Conservation (phyloP, 495 filamentous ascomycete species). For the Talaromyces trachyspermus region DNA sequence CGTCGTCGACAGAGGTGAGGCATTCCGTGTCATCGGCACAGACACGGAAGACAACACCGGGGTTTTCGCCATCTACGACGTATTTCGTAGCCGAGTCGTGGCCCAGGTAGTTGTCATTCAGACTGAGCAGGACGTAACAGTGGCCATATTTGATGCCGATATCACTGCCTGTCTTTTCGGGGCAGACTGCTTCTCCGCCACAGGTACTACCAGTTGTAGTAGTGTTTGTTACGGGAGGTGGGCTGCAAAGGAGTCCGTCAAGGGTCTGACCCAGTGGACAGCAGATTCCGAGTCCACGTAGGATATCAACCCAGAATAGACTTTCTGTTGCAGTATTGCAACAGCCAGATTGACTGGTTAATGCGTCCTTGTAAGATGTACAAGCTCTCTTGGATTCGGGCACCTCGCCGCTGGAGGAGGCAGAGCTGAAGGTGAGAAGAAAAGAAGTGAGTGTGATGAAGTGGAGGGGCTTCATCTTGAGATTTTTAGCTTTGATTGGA, state of each 20-base stretch:
- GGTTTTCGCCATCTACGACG: conserved; percentile 6
- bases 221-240: too few species aligned
- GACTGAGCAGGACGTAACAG: conserved; percentile 7
- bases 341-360: conserved; percentile 2
- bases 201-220: neutral
- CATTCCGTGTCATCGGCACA: conserved; percentile 3
- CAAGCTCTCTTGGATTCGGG: conserved; percentile 2
- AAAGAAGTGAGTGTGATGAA: too few species aligned
- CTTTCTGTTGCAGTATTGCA: neutral
- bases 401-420: neutral
- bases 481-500: too few species aligned
- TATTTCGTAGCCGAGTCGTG: conserved; percentile 2
- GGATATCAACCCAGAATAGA: conserved; percentile 6
- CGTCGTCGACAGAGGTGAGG: neutral
- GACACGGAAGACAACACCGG: conserved; percentile 9
- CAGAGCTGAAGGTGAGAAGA: conserved; percentile 3
- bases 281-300: conserved; percentile 6
- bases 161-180: conserved; percentile 3
- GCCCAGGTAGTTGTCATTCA: conserved; percentile 7
- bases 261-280: conserved; percentile 5
- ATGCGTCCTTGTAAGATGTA: neutral
- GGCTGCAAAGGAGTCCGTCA: conserved; percentile 3
- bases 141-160: conserved; percentile 7
- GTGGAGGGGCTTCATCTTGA: too few species aligned
- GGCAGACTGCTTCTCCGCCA: neutral